Evolutionary conservation across 2,329 filamentous ascomycete genomes (phyloP).

Genomic region (Colletotrichum ledebouriae): DNA sequence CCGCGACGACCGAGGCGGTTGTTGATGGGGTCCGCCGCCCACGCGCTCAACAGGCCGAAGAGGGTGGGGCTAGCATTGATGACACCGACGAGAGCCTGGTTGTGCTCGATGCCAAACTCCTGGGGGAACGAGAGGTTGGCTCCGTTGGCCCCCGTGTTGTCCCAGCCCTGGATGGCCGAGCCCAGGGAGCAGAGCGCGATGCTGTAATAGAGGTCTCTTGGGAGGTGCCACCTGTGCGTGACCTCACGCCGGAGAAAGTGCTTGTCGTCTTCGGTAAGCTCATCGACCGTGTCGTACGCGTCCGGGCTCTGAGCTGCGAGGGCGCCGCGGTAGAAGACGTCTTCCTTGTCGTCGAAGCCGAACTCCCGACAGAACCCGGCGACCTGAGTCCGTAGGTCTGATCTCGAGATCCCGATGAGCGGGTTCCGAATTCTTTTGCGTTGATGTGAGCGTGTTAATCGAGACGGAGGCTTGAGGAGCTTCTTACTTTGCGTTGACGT

Average conservation of each 20-base stretch:
- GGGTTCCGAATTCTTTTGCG: slow-evolving; percentile 47
- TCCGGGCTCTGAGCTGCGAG: slow-evolving; percentile 47
- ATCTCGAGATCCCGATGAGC: slow-evolving; percentile 45
- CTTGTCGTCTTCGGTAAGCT: slow-evolving; percentile 47
- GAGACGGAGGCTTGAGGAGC: too few species aligned
- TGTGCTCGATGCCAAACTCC: slow-evolving; percentile 52
- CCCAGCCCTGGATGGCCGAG: slow-evolving; percentile 57
- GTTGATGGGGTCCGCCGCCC: slow-evolving; percentile 55
- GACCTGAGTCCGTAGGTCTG: slow-evolving; percentile 45
- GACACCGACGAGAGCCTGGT: slow-evolving; percentile 68
- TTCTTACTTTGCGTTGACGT: slow-evolving; percentile 50
- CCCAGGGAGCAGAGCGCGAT: slow-evolving; percentile 50
- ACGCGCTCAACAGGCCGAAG: slow-evolving; percentile 45
- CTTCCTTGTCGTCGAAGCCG: slow-evolving; percentile 46
- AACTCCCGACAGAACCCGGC: slow-evolving; percentile 47
- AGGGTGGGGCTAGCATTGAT: slow-evolving; percentile 60
- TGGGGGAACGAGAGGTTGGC: slow-evolving; percentile 56
- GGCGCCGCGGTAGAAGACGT: slow-evolving; percentile 48
- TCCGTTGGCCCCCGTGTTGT: slow-evolving; percentile 58
- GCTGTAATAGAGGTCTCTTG: slow-evolving; percentile 46
- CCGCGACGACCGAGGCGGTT: slow-evolving; percentile 47
- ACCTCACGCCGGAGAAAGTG: slow-evolving; percentile 45
- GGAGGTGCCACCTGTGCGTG: slow-evolving; percentile 49
- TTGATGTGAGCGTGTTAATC: neutral
- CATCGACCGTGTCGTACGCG: slow-evolving; percentile 43